Base-by-base conservation (phyloP, 768 basidiomycete species). In the Macrolepiota fuliginosa region DNA sequence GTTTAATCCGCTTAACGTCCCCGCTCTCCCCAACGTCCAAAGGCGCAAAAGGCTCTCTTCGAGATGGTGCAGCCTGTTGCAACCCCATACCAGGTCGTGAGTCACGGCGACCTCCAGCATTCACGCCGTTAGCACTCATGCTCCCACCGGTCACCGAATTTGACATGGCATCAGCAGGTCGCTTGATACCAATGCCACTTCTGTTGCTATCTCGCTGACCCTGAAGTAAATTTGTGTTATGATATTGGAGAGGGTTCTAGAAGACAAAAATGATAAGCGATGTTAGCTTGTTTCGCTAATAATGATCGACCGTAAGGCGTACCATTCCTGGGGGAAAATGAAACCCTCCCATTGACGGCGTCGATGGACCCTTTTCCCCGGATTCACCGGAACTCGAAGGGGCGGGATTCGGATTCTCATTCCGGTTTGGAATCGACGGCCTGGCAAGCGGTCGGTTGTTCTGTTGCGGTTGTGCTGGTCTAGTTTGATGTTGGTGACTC, bases 291-390 rank as follows among this genome's bases (percentile, higher is more conserved):
- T 40, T 27, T 46, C 65, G 69, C 70, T 24, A 35, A 32, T 32
- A 32, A 15, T 19, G 32, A 54, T 53, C 54, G 42, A 46, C 64
- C 51, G 39, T 61, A 63, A 7, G 65, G 70, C 77, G 7, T 64
- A 83, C 84, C 71, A 77, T 70, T 24, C 78, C 81, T 53, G 78
- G 70, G 0, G 81, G 80, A 58, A 80, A 79, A 66, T 82, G 75
- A 65, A 81, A 85, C 1, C 81, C 82, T 27, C 83, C 83, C 61
- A 77, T 72, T 1, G 81, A 76, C 24, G 76, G 77, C 40, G 73
- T 71, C 17, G 68, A 36, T 12, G 74, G 66, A 37, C 70, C 70
- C 59, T 67, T 65, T 2, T 39, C 51, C 11, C 47, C 60, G 46
- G 58, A 54, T 24, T 61, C 54, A 35, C 37, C 29, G 4, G 47